A percentile compares a stretch with the other conserved stretches of the same genome.
These are phyloP conservation scores for Phytophthora macrochlamydospora DNA, from an alignment of 352 stramenopile genomes.

Conservation along the genomic window DNA sequence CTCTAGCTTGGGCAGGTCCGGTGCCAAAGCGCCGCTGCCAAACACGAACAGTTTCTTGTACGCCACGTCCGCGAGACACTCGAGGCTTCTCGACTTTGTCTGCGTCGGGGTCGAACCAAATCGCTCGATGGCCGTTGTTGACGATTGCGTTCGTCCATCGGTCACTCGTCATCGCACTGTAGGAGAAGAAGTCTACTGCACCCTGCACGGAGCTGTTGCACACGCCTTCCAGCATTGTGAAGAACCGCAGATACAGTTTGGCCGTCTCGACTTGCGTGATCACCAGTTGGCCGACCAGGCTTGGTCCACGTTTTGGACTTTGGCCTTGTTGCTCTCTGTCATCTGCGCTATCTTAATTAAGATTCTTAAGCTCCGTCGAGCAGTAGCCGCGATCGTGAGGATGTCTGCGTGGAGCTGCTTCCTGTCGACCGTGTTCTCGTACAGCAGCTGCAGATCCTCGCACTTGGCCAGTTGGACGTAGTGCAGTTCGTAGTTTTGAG, in stretches of 20 bases:
- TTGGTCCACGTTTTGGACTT: neutral
- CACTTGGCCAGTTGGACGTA: constrained; percentile 17
- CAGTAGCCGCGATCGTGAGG: constrained; percentile 18
- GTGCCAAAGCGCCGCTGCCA: neutral
- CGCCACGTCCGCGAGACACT: constrained; percentile 20
- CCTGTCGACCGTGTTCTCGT: constrained; percentile 24
- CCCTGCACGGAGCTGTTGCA: neutral
- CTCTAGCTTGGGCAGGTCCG: constrained; percentile 8
- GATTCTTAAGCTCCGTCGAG: constrained; percentile 1
- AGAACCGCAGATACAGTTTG: constrained; percentile 22
- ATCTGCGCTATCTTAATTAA: constrained; percentile 13
- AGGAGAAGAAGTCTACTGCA: constrained; percentile 1
- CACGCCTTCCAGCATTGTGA: neutral
- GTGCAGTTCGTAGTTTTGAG: constrained; percentile 16
- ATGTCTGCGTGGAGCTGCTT: constrained; percentile 14
- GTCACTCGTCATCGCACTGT: constrained; percentile 21
- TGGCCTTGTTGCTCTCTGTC: constrained; percentile 22
- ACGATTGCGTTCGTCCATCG: constrained; percentile 31
- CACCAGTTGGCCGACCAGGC: constrained; percentile 5
- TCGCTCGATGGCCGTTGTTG: constrained; percentile 13
- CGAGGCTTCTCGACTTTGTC: constrained; percentile 39
- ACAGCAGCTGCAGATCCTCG: constrained; percentile 38
- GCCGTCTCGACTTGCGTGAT: constrained; percentile 13
- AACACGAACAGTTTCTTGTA: neutral
- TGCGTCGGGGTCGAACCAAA: constrained; percentile 39